Conservation (phyloP, 345 rosid genomes). For the Eucalyptus melliodora region DNA sequence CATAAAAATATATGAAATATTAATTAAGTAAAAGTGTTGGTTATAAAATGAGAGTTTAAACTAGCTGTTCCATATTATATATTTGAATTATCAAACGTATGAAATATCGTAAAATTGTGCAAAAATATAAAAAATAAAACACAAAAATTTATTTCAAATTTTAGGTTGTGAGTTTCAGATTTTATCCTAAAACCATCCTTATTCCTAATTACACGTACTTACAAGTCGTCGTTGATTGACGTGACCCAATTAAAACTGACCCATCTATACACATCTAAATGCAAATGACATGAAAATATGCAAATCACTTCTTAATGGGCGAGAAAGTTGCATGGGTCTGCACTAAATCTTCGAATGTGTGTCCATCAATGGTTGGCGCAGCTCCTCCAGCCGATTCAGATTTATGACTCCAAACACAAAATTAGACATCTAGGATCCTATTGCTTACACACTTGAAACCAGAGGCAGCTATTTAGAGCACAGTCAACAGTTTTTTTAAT, state of each 20-base stretch:
- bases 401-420: background rate
- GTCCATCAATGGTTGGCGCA: background rate
- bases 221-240: rapidly evolving
- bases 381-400: background rate
- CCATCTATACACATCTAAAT: background rate
- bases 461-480: background rate
- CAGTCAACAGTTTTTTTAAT: background rate
- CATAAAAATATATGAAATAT: too few species aligned
- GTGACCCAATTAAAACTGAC: rapidly evolving
- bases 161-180: too few species aligned
- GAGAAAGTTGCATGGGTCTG: background rate
- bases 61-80: rapidly evolving
- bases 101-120: rapidly evolving
- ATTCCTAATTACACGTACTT: background rate
- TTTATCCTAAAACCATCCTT: rapidly evolving
- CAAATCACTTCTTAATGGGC: background rate
- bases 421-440: background rate
- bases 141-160: too few species aligned
- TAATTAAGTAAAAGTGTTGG: too few species aligned
- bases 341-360: background rate
- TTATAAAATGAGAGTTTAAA: too few species aligned
- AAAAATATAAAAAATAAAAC: too few species aligned
- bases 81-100: too few species aligned
- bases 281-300: background rate
- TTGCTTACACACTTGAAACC: background rate